Conservation (phyloP, 2,329 filamentous ascomycete species). For the Aspergillus hiratsukae region DNA sequence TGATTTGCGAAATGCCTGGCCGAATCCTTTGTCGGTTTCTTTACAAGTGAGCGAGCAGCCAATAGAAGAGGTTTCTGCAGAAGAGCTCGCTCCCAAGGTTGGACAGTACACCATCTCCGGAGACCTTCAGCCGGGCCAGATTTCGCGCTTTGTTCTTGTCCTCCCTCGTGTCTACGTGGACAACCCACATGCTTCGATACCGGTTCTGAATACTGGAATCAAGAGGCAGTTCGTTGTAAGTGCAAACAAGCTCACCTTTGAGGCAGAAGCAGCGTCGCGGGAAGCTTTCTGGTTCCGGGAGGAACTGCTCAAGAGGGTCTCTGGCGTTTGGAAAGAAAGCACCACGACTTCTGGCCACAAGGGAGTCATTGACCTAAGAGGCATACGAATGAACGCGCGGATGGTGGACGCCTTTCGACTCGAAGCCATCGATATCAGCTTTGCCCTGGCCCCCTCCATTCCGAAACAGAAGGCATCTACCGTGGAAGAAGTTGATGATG, state of each 20-base stretch:
- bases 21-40: conserved; percentile 66
- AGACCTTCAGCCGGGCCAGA: conserved; percentile 55
- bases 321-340: conserved; percentile 65
- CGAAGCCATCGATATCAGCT: conserved; percentile 67
- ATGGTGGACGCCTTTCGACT: conserved; percentile 82
- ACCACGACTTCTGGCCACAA: conserved; percentile 47
- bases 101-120: conserved; percentile 37
- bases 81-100: conserved; percentile 13
- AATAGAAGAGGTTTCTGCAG: conserved; percentile 8
- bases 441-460: conserved; percentile 40
- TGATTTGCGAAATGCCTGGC: conserved; percentile 88
- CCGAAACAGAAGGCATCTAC: conserved; percentile 9
- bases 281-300: conserved; percentile 93
- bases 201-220: conserved; percentile 72
- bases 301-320: conserved; percentile 66
- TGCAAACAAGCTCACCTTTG: conserved; percentile 70
- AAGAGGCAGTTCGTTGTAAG: conserved; percentile 91
- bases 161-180: conserved; percentile 70
- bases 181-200: conserved; percentile 73
- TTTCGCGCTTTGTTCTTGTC: conserved; percentile 70
- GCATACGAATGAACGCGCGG: conserved; percentile 65
- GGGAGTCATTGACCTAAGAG: conserved; percentile 71
- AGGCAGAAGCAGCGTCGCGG: conserved; percentile 69
- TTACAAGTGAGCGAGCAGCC: conserved; percentile 46
- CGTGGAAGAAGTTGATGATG: conserved; percentile 9